Conservation (phyloP, 2,329 filamentous ascomycete species). For the Alternaria sp. region DNA sequence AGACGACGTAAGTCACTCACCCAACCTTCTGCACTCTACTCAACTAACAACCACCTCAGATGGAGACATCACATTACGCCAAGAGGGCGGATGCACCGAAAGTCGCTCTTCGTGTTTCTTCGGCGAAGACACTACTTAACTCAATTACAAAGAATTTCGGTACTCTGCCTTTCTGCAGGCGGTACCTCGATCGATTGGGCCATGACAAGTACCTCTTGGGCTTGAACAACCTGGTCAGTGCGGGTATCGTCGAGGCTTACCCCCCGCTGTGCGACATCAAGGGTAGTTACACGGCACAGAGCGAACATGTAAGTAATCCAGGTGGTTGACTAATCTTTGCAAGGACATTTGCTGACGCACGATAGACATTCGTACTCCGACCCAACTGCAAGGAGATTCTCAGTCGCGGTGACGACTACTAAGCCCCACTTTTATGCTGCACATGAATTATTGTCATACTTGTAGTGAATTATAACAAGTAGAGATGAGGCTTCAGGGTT, state of each 20-base stretch:
- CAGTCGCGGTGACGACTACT: conserved; percentile 86
- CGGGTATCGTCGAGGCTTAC: conserved; percentile 88
- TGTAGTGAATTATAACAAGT: not conserved
- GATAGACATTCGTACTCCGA: conserved; percentile 49
- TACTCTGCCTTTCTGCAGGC: conserved; percentile 87
- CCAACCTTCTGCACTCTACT: not conserved
- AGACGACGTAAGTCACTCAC: conserved; percentile 70
- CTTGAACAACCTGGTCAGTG: conserved; percentile 83
- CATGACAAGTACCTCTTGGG: conserved; percentile 94
- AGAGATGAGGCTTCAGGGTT: not conserved
- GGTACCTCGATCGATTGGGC: conserved; percentile 91
- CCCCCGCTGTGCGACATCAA: conserved; percentile 90
- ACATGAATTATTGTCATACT: not conserved
- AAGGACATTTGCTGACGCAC: conserved; percentile 18
- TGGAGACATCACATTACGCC: conserved; percentile 89
- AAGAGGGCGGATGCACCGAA: conserved; percentile 76
- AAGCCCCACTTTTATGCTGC: conserved; percentile 32
- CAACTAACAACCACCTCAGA: conserved; percentile 50
- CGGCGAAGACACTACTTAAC: conserved; percentile 84
- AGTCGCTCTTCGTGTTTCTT: conserved; percentile 78
- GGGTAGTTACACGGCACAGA: conserved; percentile 94
- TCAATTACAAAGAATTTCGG: conserved; percentile 97
- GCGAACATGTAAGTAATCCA: conserved; percentile 79
- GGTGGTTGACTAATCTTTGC: not conserved
- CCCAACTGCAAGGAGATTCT: conserved; percentile 81